phyloP scores from a whole-genome alignment of 2,329 filamentous ascomycete genomes.

The Ophiostoma populinum region DNA sequence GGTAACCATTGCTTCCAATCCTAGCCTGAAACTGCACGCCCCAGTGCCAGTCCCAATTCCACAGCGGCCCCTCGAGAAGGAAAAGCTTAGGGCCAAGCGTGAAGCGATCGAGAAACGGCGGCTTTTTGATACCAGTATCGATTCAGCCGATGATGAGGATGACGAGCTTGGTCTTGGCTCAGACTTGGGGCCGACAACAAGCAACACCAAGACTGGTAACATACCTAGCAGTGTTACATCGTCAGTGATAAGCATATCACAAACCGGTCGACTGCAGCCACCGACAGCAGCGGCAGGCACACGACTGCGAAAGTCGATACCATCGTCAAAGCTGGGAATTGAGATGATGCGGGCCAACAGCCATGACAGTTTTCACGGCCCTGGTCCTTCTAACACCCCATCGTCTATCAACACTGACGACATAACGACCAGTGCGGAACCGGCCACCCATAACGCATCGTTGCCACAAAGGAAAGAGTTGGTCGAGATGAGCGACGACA shows the following conservation, averaged over 20 bases:
- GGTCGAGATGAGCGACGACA: too few relatives aligned
- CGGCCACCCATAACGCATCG: too few relatives aligned
- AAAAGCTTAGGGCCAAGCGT: conserved; percentile 57
- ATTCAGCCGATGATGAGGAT: conserved; percentile 89
- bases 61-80: conserved; percentile 54
- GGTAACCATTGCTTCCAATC: too few relatives aligned
- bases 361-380: conserved; percentile 52
- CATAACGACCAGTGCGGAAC: too few relatives aligned
- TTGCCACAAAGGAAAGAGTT: too few relatives aligned
- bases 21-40: too few relatives aligned
- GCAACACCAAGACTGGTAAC: conserved; percentile 17
- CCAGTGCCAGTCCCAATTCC: conserved; percentile 28
- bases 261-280: conserved; percentile 9
- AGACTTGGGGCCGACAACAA: conserved; percentile 11
- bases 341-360: conserved; percentile 98
- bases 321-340: conserved; percentile 77
- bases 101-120: conserved; percentile 58
- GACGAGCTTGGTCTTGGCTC: conserved; percentile 71
- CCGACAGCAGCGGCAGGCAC: conserved; percentile 7
- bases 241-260: conserved; percentile 16
- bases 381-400: too few relatives aligned
- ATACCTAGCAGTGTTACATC: conserved; percentile 16
- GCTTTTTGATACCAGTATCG: conserved; percentile 48
- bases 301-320: conserved; percentile 35
- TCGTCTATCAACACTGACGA: too few relatives aligned